Percentiles rank a stretch among this genome's conserved stretches.
Conservation (phyloP, 2,329 filamentous ascomycete species). For the Exophiala phaeomuriformis region DNA sequence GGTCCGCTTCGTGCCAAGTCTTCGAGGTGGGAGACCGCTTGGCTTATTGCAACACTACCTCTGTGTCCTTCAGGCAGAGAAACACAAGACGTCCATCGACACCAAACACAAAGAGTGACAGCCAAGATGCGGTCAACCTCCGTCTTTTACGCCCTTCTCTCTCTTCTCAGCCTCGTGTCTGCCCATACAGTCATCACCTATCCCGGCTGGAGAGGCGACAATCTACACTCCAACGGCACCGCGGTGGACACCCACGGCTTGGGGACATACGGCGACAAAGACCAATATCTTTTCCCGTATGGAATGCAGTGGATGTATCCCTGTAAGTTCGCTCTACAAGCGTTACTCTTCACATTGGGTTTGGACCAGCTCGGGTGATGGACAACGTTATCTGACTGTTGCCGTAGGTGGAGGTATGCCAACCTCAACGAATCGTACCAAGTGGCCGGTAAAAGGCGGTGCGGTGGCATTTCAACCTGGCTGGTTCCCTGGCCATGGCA, state of each 20-base stretch:
- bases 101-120: not conserved
- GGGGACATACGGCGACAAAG: conserved; percentile 39
- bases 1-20: too few species aligned
- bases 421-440: conserved; percentile 73
- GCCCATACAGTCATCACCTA: conserved; percentile 76
- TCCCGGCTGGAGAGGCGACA: conserved; percentile 81
- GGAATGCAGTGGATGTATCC: conserved; percentile 96
- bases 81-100: not conserved
- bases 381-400: conserved; percentile 3
- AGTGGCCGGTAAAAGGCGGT: conserved; percentile 82
- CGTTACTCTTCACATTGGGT: conserved; percentile 1
- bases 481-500: conserved; percentile 85
- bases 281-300: conserved; percentile 59
- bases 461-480: conserved; percentile 87
- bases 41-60: not conserved
- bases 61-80: too few species aligned
- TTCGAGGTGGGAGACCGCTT: conserved; percentile 11
- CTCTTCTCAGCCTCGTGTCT: conserved; percentile 34
- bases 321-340: conserved; percentile 54
- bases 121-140: conserved; percentile 18
- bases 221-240: conserved; percentile 67
- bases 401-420: conserved; percentile 71
- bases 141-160: conserved; percentile 27
- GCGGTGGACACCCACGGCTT: conserved; percentile 41
- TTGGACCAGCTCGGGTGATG: not conserved